phyloP scores from a whole-genome alignment of 2,329 filamentous ascomycete genomes.

The Fusarium palustre region DNA sequence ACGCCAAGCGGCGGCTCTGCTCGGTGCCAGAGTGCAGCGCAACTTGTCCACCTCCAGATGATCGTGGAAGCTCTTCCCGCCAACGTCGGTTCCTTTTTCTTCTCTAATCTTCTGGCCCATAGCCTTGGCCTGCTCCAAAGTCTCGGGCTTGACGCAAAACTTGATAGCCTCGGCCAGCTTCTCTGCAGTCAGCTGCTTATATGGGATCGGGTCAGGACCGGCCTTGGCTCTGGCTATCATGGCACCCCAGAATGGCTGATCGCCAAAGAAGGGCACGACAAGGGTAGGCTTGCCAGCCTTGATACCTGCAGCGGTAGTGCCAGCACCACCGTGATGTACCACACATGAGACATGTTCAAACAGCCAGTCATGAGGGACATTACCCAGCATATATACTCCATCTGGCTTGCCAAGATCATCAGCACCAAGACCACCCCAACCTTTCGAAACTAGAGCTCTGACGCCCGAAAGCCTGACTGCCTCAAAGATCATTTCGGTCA shows the following conservation, averaged over 20 bases:
- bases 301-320: constrained; percentile 89
- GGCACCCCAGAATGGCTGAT: constrained; percentile 85
- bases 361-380: constrained; percentile 89
- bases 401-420: constrained; percentile 77
- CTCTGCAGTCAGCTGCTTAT: constrained; percentile 74
- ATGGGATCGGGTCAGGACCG: constrained; percentile 76
- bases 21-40: constrained; percentile 76
- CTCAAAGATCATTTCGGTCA: constrained; percentile 79
- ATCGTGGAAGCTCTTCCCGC: constrained; percentile 77
- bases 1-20: constrained; percentile 78
- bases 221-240: constrained; percentile 80
- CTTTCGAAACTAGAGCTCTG: constrained; percentile 86
- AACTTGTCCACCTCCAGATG: constrained; percentile 74
- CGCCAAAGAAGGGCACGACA: constrained; percentile 87
- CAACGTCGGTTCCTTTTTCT: constrained; percentile 73
- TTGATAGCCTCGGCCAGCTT: constrained; percentile 74
- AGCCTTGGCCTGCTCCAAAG: constrained; percentile 65
- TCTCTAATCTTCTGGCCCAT: constrained; percentile 74
- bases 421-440: constrained; percentile 86
- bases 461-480: constrained; percentile 74
- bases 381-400: constrained; percentile 84
- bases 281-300: constrained; percentile 82
- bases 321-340: constrained; percentile 88
- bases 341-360: constrained; percentile 85
- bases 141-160: constrained; percentile 70